A percentile compares a stretch with the other conserved stretches of the same genome.
Evolutionary conservation across 805 yeast species (phyloP).

Genomic region (Candida pseudofarinosa): DNA sequence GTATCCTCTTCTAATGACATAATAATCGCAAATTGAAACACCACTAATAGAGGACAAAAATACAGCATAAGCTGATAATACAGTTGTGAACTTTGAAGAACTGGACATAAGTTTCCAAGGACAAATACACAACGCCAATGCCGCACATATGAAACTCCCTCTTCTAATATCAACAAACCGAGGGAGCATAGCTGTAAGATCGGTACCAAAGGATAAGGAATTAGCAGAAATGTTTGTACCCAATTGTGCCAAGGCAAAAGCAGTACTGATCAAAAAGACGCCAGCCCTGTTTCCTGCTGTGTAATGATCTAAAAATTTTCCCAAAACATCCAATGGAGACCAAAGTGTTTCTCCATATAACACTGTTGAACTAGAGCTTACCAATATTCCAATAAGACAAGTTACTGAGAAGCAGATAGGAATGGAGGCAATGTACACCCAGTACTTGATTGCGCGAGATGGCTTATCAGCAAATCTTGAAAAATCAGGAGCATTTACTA

Average conservation of each 20-base stretch:
- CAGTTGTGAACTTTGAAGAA: constrained; percentile 38
- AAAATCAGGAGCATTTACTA: constrained; percentile 86
- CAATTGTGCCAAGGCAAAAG: constrained; percentile 40
- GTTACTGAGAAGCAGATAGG: constrained; percentile 79
- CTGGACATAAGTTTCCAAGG: constrained; percentile 42
- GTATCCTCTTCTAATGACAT: constrained; percentile 67
- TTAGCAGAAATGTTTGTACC: constrained; percentile 42
- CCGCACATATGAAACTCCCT: constrained; percentile 39
- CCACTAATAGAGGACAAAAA: constrained; percentile 43
- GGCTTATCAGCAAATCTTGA: constrained; percentile 67
- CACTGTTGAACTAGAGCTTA: constrained; percentile 70
- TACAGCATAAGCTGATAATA: constrained; percentile 40
- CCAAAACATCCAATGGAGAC: constrained; percentile 79
- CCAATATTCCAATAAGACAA: constrained; percentile 78
- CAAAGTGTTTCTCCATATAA: constrained; percentile 70
- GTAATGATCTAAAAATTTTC: constrained; percentile 49
- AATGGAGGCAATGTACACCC: constrained; percentile 53
- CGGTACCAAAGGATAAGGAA: constrained; percentile 40
- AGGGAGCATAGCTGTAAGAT: constrained; percentile 37
- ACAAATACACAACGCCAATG: constrained; percentile 33
- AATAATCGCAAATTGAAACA: constrained; percentile 40
- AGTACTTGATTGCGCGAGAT: constrained; percentile 34
- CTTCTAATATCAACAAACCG: constrained; percentile 38
- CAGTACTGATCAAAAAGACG: constrained; percentile 34
- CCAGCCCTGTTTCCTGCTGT: constrained; percentile 40